Evolutionary conservation across 805 yeast genomes (phyloP).

Genomic region (Zygotorulaspora sp.): DNA sequence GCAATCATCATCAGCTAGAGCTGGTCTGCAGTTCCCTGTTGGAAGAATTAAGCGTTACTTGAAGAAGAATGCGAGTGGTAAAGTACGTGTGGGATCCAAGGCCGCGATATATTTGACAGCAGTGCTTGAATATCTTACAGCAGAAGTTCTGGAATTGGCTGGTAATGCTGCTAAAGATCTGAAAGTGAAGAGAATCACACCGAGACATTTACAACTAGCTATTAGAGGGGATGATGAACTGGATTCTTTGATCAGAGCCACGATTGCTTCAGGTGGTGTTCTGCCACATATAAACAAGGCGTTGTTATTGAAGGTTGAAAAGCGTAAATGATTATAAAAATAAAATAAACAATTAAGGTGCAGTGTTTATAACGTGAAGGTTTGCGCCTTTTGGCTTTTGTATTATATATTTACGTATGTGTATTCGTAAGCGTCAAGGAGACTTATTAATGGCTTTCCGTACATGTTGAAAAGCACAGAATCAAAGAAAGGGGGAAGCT

Average conservation of each 20-base stretch:
- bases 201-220: conserved; percentile 94
- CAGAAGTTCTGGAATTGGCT: conserved; percentile 95
- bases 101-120: conserved; percentile 95
- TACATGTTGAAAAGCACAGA: not conserved
- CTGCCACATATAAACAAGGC: conserved; percentile 89
- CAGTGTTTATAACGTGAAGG: too few relatives aligned
- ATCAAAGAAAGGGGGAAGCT: not conserved
- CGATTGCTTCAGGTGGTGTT: conserved; percentile 98
- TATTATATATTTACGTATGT: conserved; percentile 6
- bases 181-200: conserved; percentile 94
- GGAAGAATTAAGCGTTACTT: conserved; percentile 98
- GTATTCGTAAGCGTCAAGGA: conserved; percentile 3
- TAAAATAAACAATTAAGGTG: too few relatives aligned
- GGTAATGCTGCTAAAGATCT: conserved; percentile 97
- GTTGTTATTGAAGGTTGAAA: conserved; percentile 66
- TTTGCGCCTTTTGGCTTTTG: conserved; percentile 3
- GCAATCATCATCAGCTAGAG: conserved; percentile 89
- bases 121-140: conserved; percentile 91
- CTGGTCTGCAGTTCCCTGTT: conserved; percentile 94
- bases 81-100: conserved; percentile 84
- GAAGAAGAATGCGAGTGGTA: conserved; percentile 84
- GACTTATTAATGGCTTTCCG: not conserved
- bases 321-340: conserved; percentile 6
- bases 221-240: conserved; percentile 98
- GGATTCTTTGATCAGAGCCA: conserved; percentile 88